Evolutionary conservation across 2,329 filamentous ascomycete species (phyloP).

Genomic region (Calonectria multiphialidica): DNA sequence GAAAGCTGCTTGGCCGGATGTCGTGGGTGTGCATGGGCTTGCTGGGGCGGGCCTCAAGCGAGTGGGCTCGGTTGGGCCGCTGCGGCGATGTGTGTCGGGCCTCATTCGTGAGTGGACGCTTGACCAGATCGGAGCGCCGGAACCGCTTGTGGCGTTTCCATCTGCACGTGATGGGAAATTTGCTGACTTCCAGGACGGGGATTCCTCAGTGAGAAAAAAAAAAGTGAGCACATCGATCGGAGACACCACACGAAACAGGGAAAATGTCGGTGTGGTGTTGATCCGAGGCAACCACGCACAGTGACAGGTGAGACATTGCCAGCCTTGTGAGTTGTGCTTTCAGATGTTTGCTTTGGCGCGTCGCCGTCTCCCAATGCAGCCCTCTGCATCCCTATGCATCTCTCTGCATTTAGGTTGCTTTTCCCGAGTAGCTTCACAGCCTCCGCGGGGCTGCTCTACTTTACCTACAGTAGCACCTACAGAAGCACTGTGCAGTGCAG

Average conservation of each 20-base stretch:
- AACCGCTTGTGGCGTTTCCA: constrained; percentile 29
- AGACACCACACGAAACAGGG: constrained; percentile 33
- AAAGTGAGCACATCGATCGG: constrained; percentile 26
- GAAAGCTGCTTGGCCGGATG: not conserved
- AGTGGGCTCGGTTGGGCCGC: constrained; percentile 29
- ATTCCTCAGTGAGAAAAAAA: constrained; percentile 11
- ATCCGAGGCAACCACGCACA: constrained; percentile 25
- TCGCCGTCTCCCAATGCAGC: not conserved
- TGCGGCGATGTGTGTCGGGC: constrained; percentile 24
- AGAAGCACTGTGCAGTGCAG: not conserved
- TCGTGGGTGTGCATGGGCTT: constrained; percentile 7
- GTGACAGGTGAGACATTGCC: constrained; percentile 28
- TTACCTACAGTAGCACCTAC: constrained; percentile 5
- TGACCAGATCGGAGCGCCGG: constrained; percentile 24
- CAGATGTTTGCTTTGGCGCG: constrained; percentile 4
- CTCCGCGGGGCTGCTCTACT: not conserved
- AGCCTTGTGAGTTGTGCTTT: constrained; percentile 31
- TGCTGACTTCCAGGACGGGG: constrained; percentile 29
- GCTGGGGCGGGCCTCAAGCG: constrained; percentile 9
- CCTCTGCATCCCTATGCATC: not conserved
- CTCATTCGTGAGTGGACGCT: constrained; percentile 22
- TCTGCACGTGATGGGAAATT: constrained; percentile 33
- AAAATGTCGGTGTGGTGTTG: constrained; percentile 42
- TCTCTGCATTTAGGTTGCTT: constrained; percentile 20
- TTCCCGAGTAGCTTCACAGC: constrained; percentile 3